These are phyloP conservation scores for Plasmodium falciparum DNA, from an alignment of 169 alveolate genomes.

Conservation along the genomic window DNA sequence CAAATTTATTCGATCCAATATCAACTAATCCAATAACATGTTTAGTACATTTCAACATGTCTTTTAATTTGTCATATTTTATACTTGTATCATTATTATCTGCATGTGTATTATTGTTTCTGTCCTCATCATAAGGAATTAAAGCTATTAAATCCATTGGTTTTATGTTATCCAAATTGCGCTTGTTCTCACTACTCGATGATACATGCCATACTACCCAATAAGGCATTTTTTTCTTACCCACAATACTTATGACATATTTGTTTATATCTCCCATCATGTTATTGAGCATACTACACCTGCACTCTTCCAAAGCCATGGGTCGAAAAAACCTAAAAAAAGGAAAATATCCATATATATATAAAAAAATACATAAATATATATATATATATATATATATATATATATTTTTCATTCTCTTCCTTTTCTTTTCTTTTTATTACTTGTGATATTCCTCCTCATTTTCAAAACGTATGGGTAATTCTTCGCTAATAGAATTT, in stretches of 20 bases:
- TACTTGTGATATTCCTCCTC: constrained; percentile 71
- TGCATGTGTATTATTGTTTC: neutral
- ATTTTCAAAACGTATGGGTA: constrained; percentile 29
- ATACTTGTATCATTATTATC: constrained; percentile 21
- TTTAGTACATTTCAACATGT: constrained; percentile 42
- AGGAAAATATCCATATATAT: neutral
- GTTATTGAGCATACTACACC: constrained; percentile 49
- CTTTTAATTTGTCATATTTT: constrained; percentile 50
- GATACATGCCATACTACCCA: constrained; percentile 63
- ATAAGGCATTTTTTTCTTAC: constrained; percentile 56
- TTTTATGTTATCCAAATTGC: constrained; percentile 30
- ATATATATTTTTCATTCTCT: neutral
- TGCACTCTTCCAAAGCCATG: constrained; percentile 69
- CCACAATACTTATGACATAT: constrained; percentile 36
- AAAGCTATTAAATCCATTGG: constrained; percentile 70
- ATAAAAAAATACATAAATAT: no score
- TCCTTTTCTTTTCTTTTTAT: constrained; percentile 10
- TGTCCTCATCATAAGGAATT: constrained; percentile 51
- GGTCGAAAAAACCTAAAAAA: constrained; percentile 56
- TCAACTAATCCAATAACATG: constrained; percentile 68
- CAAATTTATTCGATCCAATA: constrained; percentile 46
- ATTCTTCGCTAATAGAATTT: constrained; percentile 50
- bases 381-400: neutral
- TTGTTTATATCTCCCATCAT: constrained; percentile 40
- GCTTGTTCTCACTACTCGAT: constrained; percentile 13